phyloP scores from a whole-genome alignment of 179 eudicot genomes.

The Gypsophila paniculata region DNA sequence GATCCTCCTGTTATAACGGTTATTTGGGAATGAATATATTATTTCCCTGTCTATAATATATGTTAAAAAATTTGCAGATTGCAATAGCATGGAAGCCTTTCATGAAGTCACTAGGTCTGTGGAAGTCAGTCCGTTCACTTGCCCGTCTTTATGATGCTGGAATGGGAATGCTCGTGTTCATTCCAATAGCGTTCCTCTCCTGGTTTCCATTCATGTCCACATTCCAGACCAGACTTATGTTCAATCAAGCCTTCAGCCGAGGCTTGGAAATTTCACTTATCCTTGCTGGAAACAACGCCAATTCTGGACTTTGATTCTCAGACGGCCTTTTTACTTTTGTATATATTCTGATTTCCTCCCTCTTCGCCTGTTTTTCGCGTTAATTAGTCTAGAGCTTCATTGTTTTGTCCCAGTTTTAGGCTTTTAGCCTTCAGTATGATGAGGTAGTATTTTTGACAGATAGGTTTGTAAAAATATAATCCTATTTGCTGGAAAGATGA shows the following conservation, averaged over 20 bases:
- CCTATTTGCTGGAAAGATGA: neutral
- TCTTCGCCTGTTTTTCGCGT: neutral
- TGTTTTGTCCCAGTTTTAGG: neutral
- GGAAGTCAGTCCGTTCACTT: slow-evolving; percentile 91
- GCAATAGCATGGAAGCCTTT: slow-evolving; percentile 95
- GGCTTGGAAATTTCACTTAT: slow-evolving; percentile 96
- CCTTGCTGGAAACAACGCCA: slow-evolving; percentile 95
- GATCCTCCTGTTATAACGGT: neutral
- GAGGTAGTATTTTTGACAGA: slow-evolving; percentile 15
- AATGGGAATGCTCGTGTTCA: slow-evolving; percentile 93
- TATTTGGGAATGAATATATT: neutral
- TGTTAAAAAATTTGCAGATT: slow-evolving; percentile 42
- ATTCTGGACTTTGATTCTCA: slow-evolving; percentile 46
- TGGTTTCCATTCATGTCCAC: slow-evolving; percentile 97
- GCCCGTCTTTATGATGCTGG: slow-evolving; percentile 97
- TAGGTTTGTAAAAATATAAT: slow-evolving; percentile 7
- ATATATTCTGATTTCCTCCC: neutral
- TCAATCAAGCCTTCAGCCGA: slow-evolving; percentile 97
- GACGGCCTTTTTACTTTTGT: slow-evolving; percentile 13
- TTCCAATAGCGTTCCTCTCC: slow-evolving; percentile 80
- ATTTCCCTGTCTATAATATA: neutral
- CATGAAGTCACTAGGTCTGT: slow-evolving; percentile 63
- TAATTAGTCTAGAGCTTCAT: neutral
- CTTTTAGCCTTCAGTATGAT: neutral
- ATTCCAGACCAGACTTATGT: slow-evolving; percentile 97